Evolutionary conservation across 441 rosid genomes (phyloP).

Genomic region (Pelargonium citronellum): DNA sequence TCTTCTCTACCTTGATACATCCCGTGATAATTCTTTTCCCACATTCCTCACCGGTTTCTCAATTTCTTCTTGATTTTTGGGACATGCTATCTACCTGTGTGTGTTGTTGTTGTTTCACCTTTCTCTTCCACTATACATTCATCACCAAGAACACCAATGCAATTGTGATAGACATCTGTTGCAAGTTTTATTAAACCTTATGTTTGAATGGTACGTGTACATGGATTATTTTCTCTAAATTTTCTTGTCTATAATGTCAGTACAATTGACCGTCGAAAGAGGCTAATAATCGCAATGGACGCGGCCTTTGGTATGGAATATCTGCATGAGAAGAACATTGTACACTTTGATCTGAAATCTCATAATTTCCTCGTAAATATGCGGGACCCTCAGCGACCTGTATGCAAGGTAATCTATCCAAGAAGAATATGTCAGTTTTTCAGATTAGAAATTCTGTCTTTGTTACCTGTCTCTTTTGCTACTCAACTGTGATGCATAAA

Average conservation of each 20-base stretch:
- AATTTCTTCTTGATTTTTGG: conserved; percentile 5
- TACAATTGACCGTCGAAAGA: conserved; percentile 40
- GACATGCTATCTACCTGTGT: neutral
- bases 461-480: neutral
- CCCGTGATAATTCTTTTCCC: neutral
- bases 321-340: conserved; percentile 38
- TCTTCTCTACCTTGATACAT: neutral
- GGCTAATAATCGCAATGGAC: conserved; percentile 42
- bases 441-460: neutral
- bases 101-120: neutral
- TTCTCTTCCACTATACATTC: neutral
- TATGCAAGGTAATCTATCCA: conserved; percentile 34
- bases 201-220: neutral
- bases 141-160: neutral
- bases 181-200: neutral
- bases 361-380: conserved; percentile 37
- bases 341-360: conserved; percentile 43
- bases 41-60: neutral
- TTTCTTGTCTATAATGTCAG: conserved; percentile 23
- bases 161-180: neutral
- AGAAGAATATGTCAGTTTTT: neutral
- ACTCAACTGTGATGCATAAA: neutral
- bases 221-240: conserved; percentile 3
- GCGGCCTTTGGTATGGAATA: conserved; percentile 48
- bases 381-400: conserved; percentile 37